Evolutionary conservation across 2,329 filamentous ascomycete genomes (phyloP), one percentile per base, ranked within the genome.

Genomic region (Domatiomyces globalis): DNA sequence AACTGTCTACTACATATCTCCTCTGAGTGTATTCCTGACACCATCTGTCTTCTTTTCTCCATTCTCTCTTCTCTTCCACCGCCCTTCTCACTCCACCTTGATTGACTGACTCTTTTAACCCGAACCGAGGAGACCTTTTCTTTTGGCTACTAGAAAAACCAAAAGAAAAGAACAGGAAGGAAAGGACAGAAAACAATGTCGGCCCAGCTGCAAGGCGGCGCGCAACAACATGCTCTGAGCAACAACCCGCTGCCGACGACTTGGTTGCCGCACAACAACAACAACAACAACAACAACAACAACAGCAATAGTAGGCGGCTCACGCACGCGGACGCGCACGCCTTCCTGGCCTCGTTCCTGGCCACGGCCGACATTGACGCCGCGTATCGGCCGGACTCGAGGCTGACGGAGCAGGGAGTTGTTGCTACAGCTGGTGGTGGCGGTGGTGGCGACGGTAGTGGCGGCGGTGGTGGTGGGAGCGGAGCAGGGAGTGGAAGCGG

Each of bases 301-400:
- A 18, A 18, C 19, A 18, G 59, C 54, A 54, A 27, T 44, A 53
- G 53, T 2, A 56, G 51, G 7, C 60, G 57, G 15, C 53, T 61
- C 27, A 58, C 58, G 1, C 58, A 59, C 56, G 33, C 27, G 18
- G 36, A 59, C 48, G 60, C 60, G 3, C 57, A 59, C 46, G 47
- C 51, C n/a, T 52, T 59, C 36, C 58, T 62, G 17, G 48, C 49
- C 36, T 9, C 18, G 5, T 62, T 61, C 52, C 55, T 62, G 19
- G 46, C 51, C 8, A 53, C 43, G n/a, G 53, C 60, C 33, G 54
- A 58, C 27, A 55, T 52, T 19, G 52, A 60, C 51, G 54, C 60
- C 17, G 56, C 62, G 9, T 62, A 65, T 50, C 81, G 83, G 22
- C 81, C 79, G 8, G 64, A 73, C 0, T 62, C 70, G 1, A 65